Base-by-base conservation (phyloP, 2,329 filamentous ascomycete species). In the Aspergillus flavus region DNA sequence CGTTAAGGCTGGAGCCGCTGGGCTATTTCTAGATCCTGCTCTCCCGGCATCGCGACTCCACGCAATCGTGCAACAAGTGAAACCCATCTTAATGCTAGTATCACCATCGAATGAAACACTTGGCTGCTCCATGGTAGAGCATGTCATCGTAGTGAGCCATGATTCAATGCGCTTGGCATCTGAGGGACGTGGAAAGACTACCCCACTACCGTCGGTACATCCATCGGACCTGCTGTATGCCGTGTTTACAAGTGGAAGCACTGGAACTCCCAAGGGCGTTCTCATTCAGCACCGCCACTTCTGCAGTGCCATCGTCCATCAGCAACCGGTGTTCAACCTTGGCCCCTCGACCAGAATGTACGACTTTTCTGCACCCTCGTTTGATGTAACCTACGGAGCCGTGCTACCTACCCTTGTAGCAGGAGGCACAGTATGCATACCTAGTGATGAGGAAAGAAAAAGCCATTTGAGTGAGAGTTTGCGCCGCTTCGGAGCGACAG, bases 1-100 rank as follows among this genome's bases (percentile, higher is more conserved):
- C 50, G 30, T 74, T 12, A 70, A 66, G 46, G 61, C 68, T 11
- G 71, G 71, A 16, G 70, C 61, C 32, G 64, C 60, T 28, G 74
- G 66, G 64, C 58, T 71, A n/a, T 65, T 68, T 11, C 63, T 74
- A 46, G 72, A 69, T 50, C 61, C 69, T n/a, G 63, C 61, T 21
- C 53, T 68, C 28, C 71, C 68, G 14, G 41, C 59, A 63, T 39
- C 67, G 65, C 64, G 74, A n/a, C 34, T 59, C 32, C 21, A 64
- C 12, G 3, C 43, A n/a, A 61, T 73, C 45, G 68, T 69, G 4
- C 73, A 30, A 19, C 48, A 43, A 61, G 77, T 48, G 64, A 75
- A 32, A 66, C 62, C 69, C 11, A 63, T 81, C 34, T 75, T 78
- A 59, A 76, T 71, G 6, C 64, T 82, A 1, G 70, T 75, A 66